Percentiles rank a stretch among this genome's conserved stretches.
These are phyloP conservation scores for Botrytis tulipae DNA, from an alignment of 2,329 filamentous ascomycete species.

Conservation along the genomic window DNA sequence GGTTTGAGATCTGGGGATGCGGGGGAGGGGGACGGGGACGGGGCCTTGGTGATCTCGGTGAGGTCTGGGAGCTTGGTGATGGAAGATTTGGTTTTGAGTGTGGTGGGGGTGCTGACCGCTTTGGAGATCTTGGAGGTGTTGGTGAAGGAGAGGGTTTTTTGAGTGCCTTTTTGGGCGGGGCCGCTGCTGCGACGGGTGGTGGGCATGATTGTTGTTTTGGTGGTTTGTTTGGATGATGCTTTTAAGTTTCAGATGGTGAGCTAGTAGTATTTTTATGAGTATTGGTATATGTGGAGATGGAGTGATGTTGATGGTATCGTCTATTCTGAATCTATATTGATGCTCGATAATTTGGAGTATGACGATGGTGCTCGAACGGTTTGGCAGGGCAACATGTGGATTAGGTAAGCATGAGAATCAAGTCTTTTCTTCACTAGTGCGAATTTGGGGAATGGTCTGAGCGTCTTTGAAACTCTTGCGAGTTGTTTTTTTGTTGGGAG, in stretches of 20 bases:
- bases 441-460: neutral
- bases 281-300: neutral
- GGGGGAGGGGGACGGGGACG: constrained; percentile 24
- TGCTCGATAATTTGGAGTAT: neutral
- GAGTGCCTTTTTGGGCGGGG: constrained; percentile 42
- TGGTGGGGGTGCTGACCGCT: constrained; percentile 40
- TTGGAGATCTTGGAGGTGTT: constrained; percentile 58
- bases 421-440: neutral
- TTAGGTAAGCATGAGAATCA: neutral
- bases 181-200: constrained; percentile 42
- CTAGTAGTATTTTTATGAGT: neutral
- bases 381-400: constrained; percentile 10
- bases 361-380: neutral
- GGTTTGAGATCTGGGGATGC: neutral
- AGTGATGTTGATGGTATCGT: neutral
- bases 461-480: neutral
- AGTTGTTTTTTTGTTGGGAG: constrained; percentile 2
- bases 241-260: neutral
- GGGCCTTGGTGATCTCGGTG: neutral
- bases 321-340: neutral
- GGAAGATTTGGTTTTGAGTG: neutral
- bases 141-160: constrained; percentile 64
- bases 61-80: neutral
- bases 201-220: constrained; percentile 7
- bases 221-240: constrained; percentile 17